Percentiles rank a stretch among this genome's conserved stretches.
phyloP scores from a whole-genome alignment of 441 rosid species.

The Hura crepitans region DNA sequence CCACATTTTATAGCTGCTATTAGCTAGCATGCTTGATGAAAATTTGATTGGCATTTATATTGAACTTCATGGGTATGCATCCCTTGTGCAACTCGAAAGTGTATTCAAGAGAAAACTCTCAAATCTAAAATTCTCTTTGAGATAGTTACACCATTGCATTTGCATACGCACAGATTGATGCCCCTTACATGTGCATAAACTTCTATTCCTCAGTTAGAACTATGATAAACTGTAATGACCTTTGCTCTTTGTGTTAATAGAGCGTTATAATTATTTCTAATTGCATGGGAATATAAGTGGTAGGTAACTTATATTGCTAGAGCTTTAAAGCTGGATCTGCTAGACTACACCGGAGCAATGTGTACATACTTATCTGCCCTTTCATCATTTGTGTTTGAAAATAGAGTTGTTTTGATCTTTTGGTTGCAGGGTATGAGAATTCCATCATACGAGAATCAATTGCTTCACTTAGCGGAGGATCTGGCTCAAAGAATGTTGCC shows the following conservation, averaged over 20 bases:
- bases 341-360: neutral
- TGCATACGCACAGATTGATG: neutral
- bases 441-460: constrained; percentile 74
- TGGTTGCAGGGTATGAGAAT: constrained; percentile 76
- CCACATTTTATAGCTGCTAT: constrained; percentile 11
- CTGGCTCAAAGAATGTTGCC: constrained; percentile 80
- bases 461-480: constrained; percentile 82
- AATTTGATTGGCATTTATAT: neutral
- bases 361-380: neutral
- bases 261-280: neutral
- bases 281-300: neutral
- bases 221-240: neutral
- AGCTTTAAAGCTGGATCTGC: neutral
- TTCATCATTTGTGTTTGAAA: neutral
- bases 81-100: neutral
- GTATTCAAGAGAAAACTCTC: neutral
- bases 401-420: constrained; percentile 6
- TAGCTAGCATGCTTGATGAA: neutral
- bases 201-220: neutral
- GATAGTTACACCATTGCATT: neutral
- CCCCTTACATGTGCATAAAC: neutral
- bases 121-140: neutral
- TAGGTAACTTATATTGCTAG: neutral
- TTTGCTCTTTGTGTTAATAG: neutral
- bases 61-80: neutral